A percentile compares a stretch with the other conserved stretches of the same genome.
These are phyloP conservation scores for Physcia stellaris DNA, from an alignment of 495 filamentous ascomycete genomes.

Conservation along the genomic window DNA sequence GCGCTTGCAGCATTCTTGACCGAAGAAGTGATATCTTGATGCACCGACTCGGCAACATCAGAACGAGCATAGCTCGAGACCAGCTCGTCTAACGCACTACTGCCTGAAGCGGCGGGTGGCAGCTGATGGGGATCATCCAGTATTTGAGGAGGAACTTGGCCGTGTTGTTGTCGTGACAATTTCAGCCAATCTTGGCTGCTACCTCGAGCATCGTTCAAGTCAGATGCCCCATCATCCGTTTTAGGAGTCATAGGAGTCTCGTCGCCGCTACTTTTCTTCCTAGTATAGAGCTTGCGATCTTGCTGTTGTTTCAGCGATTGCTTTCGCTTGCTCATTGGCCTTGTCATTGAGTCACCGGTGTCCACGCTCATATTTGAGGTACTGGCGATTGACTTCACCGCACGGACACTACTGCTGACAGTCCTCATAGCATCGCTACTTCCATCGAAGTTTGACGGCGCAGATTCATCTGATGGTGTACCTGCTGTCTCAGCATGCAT, in stretches of 20 bases:
- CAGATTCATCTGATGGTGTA: slow-evolving; percentile 44
- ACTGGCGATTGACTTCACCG: slow-evolving; percentile 85
- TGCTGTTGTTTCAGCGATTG: slow-evolving; percentile 71
- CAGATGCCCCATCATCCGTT: slow-evolving; percentile 54
- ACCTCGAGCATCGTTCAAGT: slow-evolving; percentile 50
- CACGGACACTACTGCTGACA: slow-evolving; percentile 73
- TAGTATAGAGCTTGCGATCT: slow-evolving; percentile 79
- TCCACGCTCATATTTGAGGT: slow-evolving; percentile 53
- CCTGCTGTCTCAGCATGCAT: slow-evolving; percentile 70
- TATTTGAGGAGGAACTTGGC: slow-evolving; percentile 44
- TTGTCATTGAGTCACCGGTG: slow-evolving; percentile 38
- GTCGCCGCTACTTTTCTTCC: slow-evolving; percentile 51
- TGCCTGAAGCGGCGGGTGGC: slow-evolving; percentile 46
- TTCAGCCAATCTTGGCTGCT: slow-evolving; percentile 51
- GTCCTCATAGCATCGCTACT: slow-evolving; percentile 41
- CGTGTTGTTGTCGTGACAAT: slow-evolving; percentile 50
- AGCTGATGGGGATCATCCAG: slow-evolving; percentile 65
- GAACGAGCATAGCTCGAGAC: slow-evolving; percentile 62
- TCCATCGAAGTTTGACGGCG: slow-evolving; percentile 25
- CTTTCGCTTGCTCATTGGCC: slow-evolving; percentile 51
- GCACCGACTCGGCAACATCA: slow-evolving; percentile 62
- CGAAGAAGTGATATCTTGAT: slow-evolving; percentile 65
- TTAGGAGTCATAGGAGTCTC: slow-evolving; percentile 40
- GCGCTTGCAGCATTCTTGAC: slow-evolving; percentile 43
- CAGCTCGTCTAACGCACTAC: slow-evolving; percentile 71